Evolutionary conservation across 106 monocot genomes (phyloP), one percentile per base, ranked within the genome.

Genomic region (Amphibolis antarctica): DNA sequence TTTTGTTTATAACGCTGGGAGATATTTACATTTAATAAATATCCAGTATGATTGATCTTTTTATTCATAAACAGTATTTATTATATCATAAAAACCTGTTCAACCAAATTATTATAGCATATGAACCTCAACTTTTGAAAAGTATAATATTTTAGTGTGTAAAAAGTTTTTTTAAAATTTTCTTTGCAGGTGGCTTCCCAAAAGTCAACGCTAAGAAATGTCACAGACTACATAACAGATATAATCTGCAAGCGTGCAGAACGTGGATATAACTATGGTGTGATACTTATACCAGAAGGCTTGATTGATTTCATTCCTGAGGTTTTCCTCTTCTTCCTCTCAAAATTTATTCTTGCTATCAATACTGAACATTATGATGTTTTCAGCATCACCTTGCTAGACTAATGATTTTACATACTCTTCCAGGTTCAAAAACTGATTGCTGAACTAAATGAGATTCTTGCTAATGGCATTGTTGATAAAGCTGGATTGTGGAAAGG

Each of bases 301-400:
- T 76, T 96, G 60, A 96, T 96, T 70, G 96, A 96, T 74, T 96
- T 96, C 56, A 84, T 96, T 28, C 96, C 96, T 4, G 96, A 96
- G 96, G 96, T 96, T 11, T 64, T 18, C 48, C 63, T 63, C 28
- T 60, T 55, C 25, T 26, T 1, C 4, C 21, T 36, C 20, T 42
- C 29, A 20, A 29, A 4, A 20, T 18, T 19, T 17, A 19, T 49
- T 36, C 36, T 36, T 4, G 36, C 7, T 42, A 11, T 61, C 20
- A 44, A 42, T 17, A 43, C 29, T 58, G 15, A 9, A 58, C 12
- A 17, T 4, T 28, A 4, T 29, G 56, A 23, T 10, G 36, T 17
- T 31, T 60, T 60, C 17, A 60, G 17, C 12, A 31, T 13, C 21
- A 22, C 20, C 44, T 1, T 44, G 3, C 44, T 11, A 44, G 44